Base-by-base conservation (phyloP, 768 basidiomycete genomes). In the Leccinum longicurvipes region DNA sequence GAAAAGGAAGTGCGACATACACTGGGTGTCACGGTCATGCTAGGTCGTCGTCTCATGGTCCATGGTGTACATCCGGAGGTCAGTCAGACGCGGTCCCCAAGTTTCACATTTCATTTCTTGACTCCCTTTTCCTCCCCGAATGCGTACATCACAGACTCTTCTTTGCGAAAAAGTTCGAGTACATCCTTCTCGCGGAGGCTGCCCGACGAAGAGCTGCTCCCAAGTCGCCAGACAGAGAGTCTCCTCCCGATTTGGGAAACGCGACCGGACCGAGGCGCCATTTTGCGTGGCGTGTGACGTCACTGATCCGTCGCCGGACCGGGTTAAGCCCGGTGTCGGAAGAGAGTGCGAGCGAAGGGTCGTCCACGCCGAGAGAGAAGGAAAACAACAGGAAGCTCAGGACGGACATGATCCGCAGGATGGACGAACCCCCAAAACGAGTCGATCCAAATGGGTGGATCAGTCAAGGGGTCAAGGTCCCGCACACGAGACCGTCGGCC, bases 21-120 rank as follows among this genome's bases (percentile, higher is more conserved):
- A 1, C 41, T 11, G 5, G 32, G 12, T 45, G 24, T 25, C 6
- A n/a, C n/a, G n/a, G 14, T 8, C 21, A 23, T 42, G 39, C n/a
- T 50, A 92, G 85, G 82, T 92, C 36, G 64, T 85, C 14, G 82
- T 93, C 7, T 91, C 91, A 0, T 91, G 91, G 87, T 76, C 91
- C 55, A 89, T 91, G 70, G 91, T 96, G 25, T 81, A 85, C 55
- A 80, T 86, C 56, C 80, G 93, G 55, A 84, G 83, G 88, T 89
- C 25, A 12, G 65, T 45, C 14, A 27, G 17, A 17, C 39, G n/a
- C 10, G 10, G 10, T 42, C 3, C 7, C 12, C 3, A 14, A 14
- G 23, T 24, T 12, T 19, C 19, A 23, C 21, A 14, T 44, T 23
- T 34, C 32, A 17, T 15, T 36, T 39, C n/a, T 36, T 42, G 41